A percentile compares a stretch with the other conserved stretches of the same genome.
phyloP scores from a whole-genome alignment of 768 basidiomycete genomes.

The Kwoniella newhampshirensis region DNA sequence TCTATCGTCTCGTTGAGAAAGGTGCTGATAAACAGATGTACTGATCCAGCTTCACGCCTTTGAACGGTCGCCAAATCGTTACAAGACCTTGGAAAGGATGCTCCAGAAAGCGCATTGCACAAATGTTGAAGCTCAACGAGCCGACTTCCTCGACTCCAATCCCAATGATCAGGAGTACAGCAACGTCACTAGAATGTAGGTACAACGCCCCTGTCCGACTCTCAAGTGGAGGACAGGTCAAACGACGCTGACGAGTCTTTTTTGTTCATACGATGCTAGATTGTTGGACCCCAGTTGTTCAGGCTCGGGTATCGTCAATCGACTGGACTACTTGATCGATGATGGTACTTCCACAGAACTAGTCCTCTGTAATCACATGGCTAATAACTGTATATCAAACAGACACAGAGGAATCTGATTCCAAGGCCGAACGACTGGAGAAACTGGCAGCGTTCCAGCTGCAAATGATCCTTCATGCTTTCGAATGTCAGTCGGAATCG shows the following conservation, averaged over 20 bases:
- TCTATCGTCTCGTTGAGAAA: not conserved
- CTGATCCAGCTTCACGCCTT: conserved; percentile 67
- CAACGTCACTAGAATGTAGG: conserved; percentile 82
- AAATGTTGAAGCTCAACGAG: conserved; percentile 73
- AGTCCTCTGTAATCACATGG: too few species aligned
- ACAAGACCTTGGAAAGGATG: conserved; percentile 80
- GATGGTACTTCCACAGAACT: conserved; percentile 58
- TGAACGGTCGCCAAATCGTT: conserved; percentile 80
- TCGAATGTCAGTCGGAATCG: conserved; percentile 68
- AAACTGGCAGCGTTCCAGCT: conserved; percentile 87
- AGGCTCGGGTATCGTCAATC: conserved; percentile 87
- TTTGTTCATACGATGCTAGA: conserved; percentile 55
- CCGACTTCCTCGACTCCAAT: conserved; percentile 80
- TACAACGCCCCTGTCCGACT: not conserved
- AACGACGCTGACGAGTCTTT: not conserved
- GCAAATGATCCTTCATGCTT: conserved; percentile 87
- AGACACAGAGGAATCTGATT: conserved; percentile 57
- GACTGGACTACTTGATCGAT: conserved; percentile 78
- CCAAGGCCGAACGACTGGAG: conserved; percentile 68
- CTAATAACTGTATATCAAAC: too few species aligned
- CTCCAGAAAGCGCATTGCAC: conserved; percentile 74
- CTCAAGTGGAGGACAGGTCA: not conserved
- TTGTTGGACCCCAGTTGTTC: conserved; percentile 96
- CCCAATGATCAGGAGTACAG: conserved; percentile 65
- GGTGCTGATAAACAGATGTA: not conserved